Base-by-base conservation (phyloP, 768 basidiomycete species). In the Tubosaeta sp. region DNA sequence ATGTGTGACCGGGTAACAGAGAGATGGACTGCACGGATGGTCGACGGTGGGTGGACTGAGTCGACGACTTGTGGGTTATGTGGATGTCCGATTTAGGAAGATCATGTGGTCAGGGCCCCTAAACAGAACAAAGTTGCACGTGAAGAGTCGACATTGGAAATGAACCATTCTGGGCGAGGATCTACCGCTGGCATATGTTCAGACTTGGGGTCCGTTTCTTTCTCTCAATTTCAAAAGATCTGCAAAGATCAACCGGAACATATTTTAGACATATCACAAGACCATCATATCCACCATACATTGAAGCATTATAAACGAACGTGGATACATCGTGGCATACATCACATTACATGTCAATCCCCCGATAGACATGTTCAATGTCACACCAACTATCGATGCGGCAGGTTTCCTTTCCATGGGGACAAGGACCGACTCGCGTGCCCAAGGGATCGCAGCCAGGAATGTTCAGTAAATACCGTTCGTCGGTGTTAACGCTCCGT, bases 31-130 rank as follows among this genome's bases (percentile, higher is more conserved):
- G 27, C 12, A 14, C 43, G 5, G 49, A 19, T 46, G 12, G 46
- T 48, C 52, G 50, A 58, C 27, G 57, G 57, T 41, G 49, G 48
- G 47, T 54, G 56, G 43, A 48, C 61, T 56, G 52, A 59, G 50
- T 42, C 44, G 47, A 53, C 55, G 47, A 45, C 48, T 48, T 59
- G 56, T 48, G 58, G 57, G 51, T 59, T 35, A 61, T 45, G 45
- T 41, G 51, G 51, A 39, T 59, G 55, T 58, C 67, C 60, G 27
- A 34, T 65, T 61, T 61, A 37, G 64, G 58, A 14, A 45, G 8
- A 37, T 32, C 50, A 43, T 52, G 64, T 66, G 52, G 64, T 56
- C 43, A 17, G 17, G n/a, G 31, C 6, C n/a, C 43, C 27, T 29
- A 32, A 31, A 12, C n/a, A 7, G 10, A 19, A 11, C 13, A 25